These are phyloP conservation scores for Plasmodium chabaudi DNA, from an alignment of 169 alveolate species.

Conservation along the genomic window DNA sequence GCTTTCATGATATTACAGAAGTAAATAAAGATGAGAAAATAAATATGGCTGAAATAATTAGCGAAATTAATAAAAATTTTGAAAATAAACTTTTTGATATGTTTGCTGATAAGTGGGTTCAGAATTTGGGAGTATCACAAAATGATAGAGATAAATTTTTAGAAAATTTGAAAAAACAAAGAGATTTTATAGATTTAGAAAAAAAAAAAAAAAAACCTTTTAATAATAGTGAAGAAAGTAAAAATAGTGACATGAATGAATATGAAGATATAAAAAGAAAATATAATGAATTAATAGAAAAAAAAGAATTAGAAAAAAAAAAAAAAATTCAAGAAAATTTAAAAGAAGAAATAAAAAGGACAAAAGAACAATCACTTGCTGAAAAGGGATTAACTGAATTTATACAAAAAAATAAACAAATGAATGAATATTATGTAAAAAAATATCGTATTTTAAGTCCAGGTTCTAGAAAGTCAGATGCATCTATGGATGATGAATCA, in stretches of 20 bases:
- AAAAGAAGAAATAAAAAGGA: constrained; percentile 45
- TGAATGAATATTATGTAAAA: constrained; percentile 32
- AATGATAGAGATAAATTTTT: too few species aligned
- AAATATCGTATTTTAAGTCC: constrained; percentile 19
- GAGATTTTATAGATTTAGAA: too few species aligned
- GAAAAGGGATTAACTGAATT: constrained; percentile 15
- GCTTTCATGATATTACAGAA: too few species aligned
- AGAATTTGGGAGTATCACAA: too few species aligned
- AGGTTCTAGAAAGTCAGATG: not conserved
- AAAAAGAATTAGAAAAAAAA: constrained; percentile 7
- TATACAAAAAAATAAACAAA: constrained; percentile 24
- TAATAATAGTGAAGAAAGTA: not conserved
- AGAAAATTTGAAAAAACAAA: too few species aligned
- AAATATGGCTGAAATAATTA: constrained; percentile 1
- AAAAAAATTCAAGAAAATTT: constrained; percentile 14
- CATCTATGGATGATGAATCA: not conserved
- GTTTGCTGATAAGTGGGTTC: not conserved
- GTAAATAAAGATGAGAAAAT: too few species aligned
- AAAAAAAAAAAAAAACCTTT: not conserved
- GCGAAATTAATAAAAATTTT: constrained; percentile 26
- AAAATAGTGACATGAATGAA: not conserved
- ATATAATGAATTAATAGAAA: constrained; percentile 18
- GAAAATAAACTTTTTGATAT: constrained; percentile 18
- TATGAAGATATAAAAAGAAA: constrained; percentile 9
- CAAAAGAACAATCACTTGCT: constrained; percentile 4